Base-by-base conservation (phyloP, 2,329 filamentous ascomycete species). In the Sordariomycetes sp. region DNA sequence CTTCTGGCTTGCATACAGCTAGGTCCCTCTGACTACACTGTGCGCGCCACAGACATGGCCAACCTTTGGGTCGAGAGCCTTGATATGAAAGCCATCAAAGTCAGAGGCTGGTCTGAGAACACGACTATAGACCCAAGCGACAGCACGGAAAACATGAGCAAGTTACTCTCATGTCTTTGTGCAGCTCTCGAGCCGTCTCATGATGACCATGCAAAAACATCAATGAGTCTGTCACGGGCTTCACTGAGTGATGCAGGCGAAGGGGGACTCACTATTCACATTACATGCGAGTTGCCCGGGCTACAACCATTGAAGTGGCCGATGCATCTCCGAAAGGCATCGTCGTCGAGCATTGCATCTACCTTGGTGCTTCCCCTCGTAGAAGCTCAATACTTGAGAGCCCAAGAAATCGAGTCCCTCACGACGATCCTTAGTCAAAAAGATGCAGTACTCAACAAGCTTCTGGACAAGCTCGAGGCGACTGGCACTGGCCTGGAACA, bases 61-160 rank as follows among this genome's bases (percentile, higher is more conserved):
- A 72, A 78, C 43, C 61, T 87, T n/a, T 92, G 84, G 84, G 58
- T 63, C 18, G 83, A 88, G 55, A 64, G 54, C 8, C 58, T 87
- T 16, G 69, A 76, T 36, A 63, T 74, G 16, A 64, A 63, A n/a
- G 66, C 63, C 9, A 81, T 90, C 37, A 68, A 78, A 36, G 59
- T 66, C 39, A 72, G 81, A 39, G 80, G 75, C 20, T 64, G 73
- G 36, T 58, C 70, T 17, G 68, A 79, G 44, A 69, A 76, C 45
- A 83, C 79, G 12, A 78, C 72, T 40, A 86, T 90, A 40, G 82
- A 90, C 49, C 78, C 84, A 2, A 77, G 71, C 49, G 77, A 82
- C 43, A 79, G 80, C 39, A 61, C 66, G 0, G 71, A 75, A 33
- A 83, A 90, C 47, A 74, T 85, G 57, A 51, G 58, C 18, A 76